Evolutionary conservation across 805 yeast genomes (phyloP).

Genomic region (Sugiyamaella boreocaroliniensis): DNA sequence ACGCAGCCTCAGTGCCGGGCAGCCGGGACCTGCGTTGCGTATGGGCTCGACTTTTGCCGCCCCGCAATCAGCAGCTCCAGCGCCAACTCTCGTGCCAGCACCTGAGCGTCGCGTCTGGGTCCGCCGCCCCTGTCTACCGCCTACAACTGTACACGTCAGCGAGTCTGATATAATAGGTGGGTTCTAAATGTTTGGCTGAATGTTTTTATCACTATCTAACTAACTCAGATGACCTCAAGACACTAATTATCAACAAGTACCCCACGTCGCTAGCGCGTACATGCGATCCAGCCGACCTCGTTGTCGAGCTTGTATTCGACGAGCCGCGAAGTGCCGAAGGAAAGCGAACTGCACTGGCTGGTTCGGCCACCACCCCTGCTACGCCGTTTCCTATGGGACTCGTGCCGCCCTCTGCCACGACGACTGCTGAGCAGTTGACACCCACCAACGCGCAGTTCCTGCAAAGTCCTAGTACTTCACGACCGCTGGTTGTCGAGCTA

Average conservation of each 20-base stretch:
- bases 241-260: constrained; percentile 53
- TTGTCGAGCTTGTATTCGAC: constrained; percentile 18
- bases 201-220: neutral
- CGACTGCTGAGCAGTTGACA: neutral
- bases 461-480: constrained; percentile 3
- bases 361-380: neutral
- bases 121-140: constrained; percentile 33
- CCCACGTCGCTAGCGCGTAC: constrained; percentile 58
- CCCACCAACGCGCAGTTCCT: neutral
- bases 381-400: neutral
- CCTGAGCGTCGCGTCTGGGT: constrained; percentile 33
- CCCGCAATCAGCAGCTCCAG: neutral
- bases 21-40: neutral
- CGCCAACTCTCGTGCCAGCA: neutral
- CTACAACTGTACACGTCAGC: constrained; percentile 63
- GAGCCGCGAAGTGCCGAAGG: neutral
- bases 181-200: neutral
- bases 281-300: constrained; percentile 63
- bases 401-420: neutral
- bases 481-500: constrained; percentile 6
- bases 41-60: neutral
- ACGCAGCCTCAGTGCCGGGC: constrained; percentile 1
- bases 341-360: neutral
- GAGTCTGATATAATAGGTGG: constrained; percentile 51
- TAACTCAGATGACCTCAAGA: constrained; percentile 63